Conservation (phyloP, 2,329 filamentous ascomycete species). For the Xylariaceae sp. region DNA sequence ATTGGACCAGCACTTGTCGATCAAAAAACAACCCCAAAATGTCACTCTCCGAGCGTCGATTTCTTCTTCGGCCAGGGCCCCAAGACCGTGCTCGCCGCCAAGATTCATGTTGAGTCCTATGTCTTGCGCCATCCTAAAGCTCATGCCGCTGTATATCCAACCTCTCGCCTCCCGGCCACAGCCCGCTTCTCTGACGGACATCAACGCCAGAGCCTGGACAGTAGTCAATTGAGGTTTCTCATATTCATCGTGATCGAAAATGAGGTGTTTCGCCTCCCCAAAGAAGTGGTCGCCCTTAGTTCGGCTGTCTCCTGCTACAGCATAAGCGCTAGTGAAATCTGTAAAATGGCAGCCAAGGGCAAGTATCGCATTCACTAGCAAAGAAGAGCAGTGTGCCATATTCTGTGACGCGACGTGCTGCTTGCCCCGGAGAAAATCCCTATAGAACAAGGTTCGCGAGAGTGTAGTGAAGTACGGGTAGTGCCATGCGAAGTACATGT, state of each 20-base stretch:
- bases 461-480: constrained; percentile 93
- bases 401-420: constrained; percentile 45
- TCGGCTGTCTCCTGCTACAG: constrained; percentile 64
- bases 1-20: constrained; percentile 98
- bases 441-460: constrained; percentile 78
- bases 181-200: constrained; percentile 94
- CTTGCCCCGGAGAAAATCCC: constrained; percentile 72
- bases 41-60: constrained; percentile 85
- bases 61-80: constrained; percentile 68
- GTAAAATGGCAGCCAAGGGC: constrained; percentile 93
- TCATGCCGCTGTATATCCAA: constrained; percentile 98
- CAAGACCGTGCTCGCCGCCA: constrained; percentile 53
- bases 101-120: constrained; percentile 85
- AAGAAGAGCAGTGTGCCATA: constrained; percentile 76
- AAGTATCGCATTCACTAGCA: constrained; percentile 91
- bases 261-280: constrained; percentile 81
- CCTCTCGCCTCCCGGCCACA: constrained; percentile 92
- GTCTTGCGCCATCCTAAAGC: constrained; percentile 94
- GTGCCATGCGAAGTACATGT: constrained; percentile 98
- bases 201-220: constrained; percentile 86
- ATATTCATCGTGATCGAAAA: constrained; percentile 88
- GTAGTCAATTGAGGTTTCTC: constrained; percentile 83
- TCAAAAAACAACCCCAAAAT: constrained; percentile 97
- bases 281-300: constrained; percentile 97
- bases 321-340: constrained; percentile 64